Conservation (phyloP, 129 eudicot genomes). For the Flaveria brownii region DNA sequence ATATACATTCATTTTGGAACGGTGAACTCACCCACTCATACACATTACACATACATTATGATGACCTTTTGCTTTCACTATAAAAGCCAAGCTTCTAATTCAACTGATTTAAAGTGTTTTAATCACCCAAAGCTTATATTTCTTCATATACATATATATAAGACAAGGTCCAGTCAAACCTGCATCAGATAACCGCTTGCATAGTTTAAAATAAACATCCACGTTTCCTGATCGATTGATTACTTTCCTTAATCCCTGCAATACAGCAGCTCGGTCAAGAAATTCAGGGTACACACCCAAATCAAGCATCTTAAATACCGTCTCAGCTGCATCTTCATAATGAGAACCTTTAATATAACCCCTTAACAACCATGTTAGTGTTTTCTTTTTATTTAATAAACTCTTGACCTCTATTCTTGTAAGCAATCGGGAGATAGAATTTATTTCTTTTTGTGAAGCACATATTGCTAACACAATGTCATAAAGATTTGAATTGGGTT, state of each 20-base stretch:
- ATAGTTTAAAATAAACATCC: slow-evolving; percentile 65
- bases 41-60: slow-evolving; percentile 23
- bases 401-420: slow-evolving; percentile 59
- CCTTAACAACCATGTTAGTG: slow-evolving; percentile 75
- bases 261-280: slow-evolving; percentile 70
- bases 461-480: slow-evolving; percentile 88
- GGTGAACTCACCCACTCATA: slow-evolving; percentile 1
- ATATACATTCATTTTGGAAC: background rate
- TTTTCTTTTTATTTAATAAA: slow-evolving; percentile 55
- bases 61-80: slow-evolving; percentile 21
- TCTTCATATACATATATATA: slow-evolving; percentile 65
- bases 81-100: slow-evolving; percentile 10
- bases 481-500: slow-evolving; percentile 59
- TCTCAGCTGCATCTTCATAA: slow-evolving; percentile 71
- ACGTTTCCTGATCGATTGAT: slow-evolving; percentile 54
- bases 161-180: slow-evolving; percentile 73
- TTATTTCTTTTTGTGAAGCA: slow-evolving; percentile 63
- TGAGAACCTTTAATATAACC: slow-evolving; percentile 91
- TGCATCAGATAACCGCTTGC: slow-evolving; percentile 72
- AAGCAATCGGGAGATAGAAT: slow-evolving; percentile 62
- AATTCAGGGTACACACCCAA: slow-evolving; percentile 68
- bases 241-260: slow-evolving; percentile 67
- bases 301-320: slow-evolving; percentile 68
- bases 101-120: slow-evolving; percentile 49
- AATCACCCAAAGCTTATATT: slow-evolving; percentile 71